phyloP scores from a whole-genome alignment of 352 stramenopile species.

The Pythium myriotylum region DNA sequence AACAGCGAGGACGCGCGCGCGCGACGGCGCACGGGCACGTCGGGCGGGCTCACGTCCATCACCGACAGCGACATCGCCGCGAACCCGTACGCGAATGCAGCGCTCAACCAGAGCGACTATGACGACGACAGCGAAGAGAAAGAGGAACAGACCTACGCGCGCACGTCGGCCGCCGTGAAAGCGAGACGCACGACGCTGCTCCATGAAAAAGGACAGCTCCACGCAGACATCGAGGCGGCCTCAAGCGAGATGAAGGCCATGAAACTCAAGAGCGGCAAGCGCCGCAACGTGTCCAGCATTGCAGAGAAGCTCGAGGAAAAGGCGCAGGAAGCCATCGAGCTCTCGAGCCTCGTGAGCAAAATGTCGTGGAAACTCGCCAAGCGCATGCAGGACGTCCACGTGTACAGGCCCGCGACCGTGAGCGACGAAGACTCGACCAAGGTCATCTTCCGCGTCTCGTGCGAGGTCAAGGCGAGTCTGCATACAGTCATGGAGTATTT shows the following conservation, averaged over 20 bases:
- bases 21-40: slow-evolving; percentile 19
- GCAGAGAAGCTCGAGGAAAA: slow-evolving; percentile 73
- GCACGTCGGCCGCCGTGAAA: slow-evolving; percentile 15
- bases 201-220: slow-evolving; percentile 52
- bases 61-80: slow-evolving; percentile 25
- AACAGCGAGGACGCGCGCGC: slow-evolving; percentile 25
- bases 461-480: slow-evolving; percentile 79
- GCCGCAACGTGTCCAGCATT: slow-evolving; percentile 52
- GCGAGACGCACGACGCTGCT: slow-evolving; percentile 24
- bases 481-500: slow-evolving; percentile 84
- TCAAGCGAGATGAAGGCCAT: slow-evolving; percentile 21
- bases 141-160: slow-evolving; percentile 3
- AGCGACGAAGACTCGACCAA: slow-evolving; percentile 57
- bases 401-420: slow-evolving; percentile 62
- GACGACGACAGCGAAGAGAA: slow-evolving; percentile 13
- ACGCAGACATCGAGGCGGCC: slow-evolving; percentile 29
- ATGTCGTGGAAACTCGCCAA: slow-evolving; percentile 71
- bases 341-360: slow-evolving; percentile 59
- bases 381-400: slow-evolving; percentile 80
- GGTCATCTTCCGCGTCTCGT: slow-evolving; percentile 84
- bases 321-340: slow-evolving; percentile 62
- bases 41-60: slow-evolving; percentile 32
- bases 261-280: slow-evolving; percentile 29
- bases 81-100: slow-evolving; percentile 20
- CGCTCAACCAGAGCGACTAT: slow-evolving; percentile 18